Evolutionary conservation across 2,329 filamentous ascomycete species (phyloP).

Genomic region (Pseudocercospora ulei): DNA sequence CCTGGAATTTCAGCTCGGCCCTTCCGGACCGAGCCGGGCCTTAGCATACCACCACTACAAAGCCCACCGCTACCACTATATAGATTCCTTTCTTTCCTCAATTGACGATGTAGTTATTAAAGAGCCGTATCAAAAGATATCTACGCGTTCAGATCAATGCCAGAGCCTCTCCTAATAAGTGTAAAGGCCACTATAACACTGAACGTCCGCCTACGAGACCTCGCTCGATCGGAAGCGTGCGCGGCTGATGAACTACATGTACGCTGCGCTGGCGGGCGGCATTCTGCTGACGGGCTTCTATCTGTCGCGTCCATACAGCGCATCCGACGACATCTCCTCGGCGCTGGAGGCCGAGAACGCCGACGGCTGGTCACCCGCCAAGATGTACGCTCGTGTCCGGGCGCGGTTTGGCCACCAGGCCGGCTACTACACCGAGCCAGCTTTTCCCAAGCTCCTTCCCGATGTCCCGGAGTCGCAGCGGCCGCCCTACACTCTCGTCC

Average conservation of each 20-base stretch:
- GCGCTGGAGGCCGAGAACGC: slow-evolving; percentile 51
- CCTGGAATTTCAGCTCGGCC: no score
- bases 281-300: slow-evolving; percentile 56
- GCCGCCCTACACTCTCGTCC: slow-evolving; percentile 81
- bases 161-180: no score
- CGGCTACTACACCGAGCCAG: slow-evolving; percentile 90
- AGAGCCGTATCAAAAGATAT: no score
- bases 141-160: no score
- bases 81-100: no score
- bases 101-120: no score
- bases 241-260: slow-evolving; percentile 64
- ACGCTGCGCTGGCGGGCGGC: slow-evolving; percentile 51
- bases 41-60: no score
- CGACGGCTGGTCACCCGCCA: slow-evolving; percentile 63
- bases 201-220: slow-evolving; percentile 77
- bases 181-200: no score
- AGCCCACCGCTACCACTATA: no score
- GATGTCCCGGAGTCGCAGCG: slow-evolving; percentile 67
- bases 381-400: slow-evolving; percentile 72
- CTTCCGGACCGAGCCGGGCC: no score
- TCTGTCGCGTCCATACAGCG: slow-evolving; percentile 73
- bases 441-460: slow-evolving; percentile 85
- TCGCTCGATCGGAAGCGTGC: slow-evolving; percentile 77
- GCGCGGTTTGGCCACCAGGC: slow-evolving; percentile 66
- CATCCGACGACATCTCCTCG: slow-evolving; percentile 60